These are phyloP conservation scores for Fusarium longipes DNA, from an alignment of 2,329 filamentous ascomycete species.

Conservation along the genomic window DNA sequence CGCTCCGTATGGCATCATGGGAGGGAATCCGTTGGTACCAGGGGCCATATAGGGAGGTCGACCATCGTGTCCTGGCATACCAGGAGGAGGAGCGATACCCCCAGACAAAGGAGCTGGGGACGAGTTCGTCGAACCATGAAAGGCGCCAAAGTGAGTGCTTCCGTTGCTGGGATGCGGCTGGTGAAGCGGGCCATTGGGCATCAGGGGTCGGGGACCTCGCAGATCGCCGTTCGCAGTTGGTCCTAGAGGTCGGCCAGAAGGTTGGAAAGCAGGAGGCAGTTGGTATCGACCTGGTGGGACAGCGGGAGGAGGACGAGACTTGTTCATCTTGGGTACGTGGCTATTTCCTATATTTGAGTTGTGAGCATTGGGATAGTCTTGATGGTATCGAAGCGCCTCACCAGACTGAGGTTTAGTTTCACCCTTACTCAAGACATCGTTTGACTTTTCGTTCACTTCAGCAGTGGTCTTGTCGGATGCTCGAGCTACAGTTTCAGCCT, in stretches of 20 bases:
- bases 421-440: conserved; percentile 27
- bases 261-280: conserved; percentile 58
- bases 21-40: conserved; percentile 52
- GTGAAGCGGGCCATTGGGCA: conserved; percentile 57
- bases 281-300: conserved; percentile 54
- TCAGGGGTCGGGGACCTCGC: conserved; percentile 48
- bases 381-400: conserved; percentile 17
- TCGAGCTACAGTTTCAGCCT: conserved; percentile 20
- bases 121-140: conserved; percentile 66
- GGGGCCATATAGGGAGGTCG: conserved; percentile 51
- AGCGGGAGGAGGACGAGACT: conserved; percentile 47
- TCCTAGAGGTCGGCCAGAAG: conserved; percentile 48
- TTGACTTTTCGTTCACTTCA: conserved; percentile 27
- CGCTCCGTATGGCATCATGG: conserved; percentile 52
- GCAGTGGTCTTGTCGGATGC: conserved; percentile 10
- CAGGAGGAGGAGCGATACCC: conserved; percentile 62
- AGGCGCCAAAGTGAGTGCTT: conserved; percentile 67
- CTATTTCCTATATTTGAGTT: conserved; percentile 27
- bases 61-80: conserved; percentile 52
- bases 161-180: conserved; percentile 66
- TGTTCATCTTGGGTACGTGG: conserved; percentile 29
- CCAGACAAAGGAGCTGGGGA: conserved; percentile 65
- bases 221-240: conserved; percentile 51
- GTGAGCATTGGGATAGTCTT: conserved; percentile 17
- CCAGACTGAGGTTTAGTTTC: conserved; percentile 33